Evolutionary conservation across 306 rosid genomes (phyloP).

Genomic region (Abrus pulchellus): DNA sequence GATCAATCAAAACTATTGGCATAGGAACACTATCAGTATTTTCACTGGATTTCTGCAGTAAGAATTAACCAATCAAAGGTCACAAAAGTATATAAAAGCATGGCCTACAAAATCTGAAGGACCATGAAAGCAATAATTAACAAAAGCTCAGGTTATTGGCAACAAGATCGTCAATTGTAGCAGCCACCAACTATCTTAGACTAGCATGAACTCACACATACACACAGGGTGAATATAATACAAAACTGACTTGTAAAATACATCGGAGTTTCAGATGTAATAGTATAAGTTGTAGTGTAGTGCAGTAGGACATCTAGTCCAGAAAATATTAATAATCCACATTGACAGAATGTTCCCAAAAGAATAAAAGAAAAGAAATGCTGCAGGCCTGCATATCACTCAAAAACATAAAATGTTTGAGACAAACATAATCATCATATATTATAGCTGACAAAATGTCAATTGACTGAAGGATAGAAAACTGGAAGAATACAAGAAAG

Average conservation of each 20-base stretch:
- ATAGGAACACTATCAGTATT: constrained; percentile 68
- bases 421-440: constrained; percentile 6
- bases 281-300: neutral
- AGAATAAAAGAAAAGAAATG: neutral
- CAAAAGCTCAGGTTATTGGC: constrained; percentile 35
- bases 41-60: constrained; percentile 66
- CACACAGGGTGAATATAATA: constrained; percentile 6
- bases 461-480: constrained; percentile 20
- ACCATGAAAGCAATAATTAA: constrained; percentile 11
- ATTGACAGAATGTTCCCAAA: neutral
- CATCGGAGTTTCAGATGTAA: neutral
- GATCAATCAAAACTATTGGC: constrained; percentile 89
- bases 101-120: constrained; percentile 9
- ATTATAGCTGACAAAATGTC: neutral
- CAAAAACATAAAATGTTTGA: neutral
- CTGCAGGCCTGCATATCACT: neutral
- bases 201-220: constrained; percentile 22
- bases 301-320: constrained; percentile 20
- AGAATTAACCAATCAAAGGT: constrained; percentile 44
- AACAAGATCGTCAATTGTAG: constrained; percentile 16
- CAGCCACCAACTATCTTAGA: neutral
- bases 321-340: neutral
- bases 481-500: constrained; percentile 8
- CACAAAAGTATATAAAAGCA: constrained; percentile 23
- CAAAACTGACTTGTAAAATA: constrained; percentile 28